phyloP scores from a whole-genome alignment of 164 flowering plant species.

The Nelumbo lutea region DNA sequence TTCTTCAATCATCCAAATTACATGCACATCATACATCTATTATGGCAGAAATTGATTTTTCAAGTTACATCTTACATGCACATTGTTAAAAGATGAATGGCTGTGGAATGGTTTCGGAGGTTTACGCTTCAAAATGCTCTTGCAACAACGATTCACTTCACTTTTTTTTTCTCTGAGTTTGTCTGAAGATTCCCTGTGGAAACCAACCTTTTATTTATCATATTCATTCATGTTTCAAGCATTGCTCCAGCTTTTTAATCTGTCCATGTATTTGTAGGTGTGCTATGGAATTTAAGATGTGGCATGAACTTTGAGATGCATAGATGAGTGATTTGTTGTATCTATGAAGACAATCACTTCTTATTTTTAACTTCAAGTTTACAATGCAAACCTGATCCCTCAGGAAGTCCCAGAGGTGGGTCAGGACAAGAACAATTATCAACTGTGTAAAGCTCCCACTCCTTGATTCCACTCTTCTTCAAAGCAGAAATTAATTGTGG shows the following conservation, averaged over 20 bases:
- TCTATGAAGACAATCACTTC: background rate
- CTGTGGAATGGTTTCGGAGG: no score
- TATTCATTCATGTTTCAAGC: background rate
- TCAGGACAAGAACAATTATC: slow-evolving; percentile 57
- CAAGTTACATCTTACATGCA: background rate
- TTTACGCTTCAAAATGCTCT: no score
- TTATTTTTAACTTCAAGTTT: slow-evolving; percentile 12
- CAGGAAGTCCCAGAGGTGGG: slow-evolving; percentile 34
- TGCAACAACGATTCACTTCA: background rate
- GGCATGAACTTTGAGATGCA: no score
- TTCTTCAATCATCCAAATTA: no score
- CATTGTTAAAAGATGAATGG: no score
- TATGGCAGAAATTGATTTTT: no score
- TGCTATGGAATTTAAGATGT: background rate
- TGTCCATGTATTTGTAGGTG: background rate
- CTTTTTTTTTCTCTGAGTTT: background rate
- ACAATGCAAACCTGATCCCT: slow-evolving; percentile 29
- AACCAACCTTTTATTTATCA: background rate
- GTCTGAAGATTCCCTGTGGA: no score
- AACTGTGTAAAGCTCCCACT: slow-evolving; percentile 80
- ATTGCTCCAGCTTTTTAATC: background rate
- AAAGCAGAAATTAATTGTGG: slow-evolving; percentile 45
- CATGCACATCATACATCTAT: no score
- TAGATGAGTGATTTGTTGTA: background rate
- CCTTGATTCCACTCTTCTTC: slow-evolving; percentile 70